Evolutionary conservation across 202 grass and related monocot genomes (phyloP), one percentile per base, ranked within the genome.

Genomic region (Carex arenaria): DNA sequence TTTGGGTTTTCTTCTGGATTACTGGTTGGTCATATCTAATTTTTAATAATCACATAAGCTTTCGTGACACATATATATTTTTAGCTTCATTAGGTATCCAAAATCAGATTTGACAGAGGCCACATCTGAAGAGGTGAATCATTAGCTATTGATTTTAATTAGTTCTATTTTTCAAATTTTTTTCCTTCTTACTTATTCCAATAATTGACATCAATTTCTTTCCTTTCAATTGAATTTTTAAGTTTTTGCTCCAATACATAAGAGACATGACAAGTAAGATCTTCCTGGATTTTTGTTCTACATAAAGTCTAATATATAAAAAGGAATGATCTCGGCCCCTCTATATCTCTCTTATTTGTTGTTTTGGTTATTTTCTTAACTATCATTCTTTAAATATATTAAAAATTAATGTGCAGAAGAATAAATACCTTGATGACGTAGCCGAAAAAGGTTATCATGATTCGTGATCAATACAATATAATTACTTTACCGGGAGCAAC

Each of bases 121-220:
- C 70, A 52, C 70, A 73, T 73, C 42, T 26, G 70, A 53, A 53
- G 45, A 73, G 70, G 70, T 73, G 70, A 40, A 22, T 47, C 68
- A 47, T 47, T 47, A 10, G 11, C 10, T 47, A 10, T 10, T 47
- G 45, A 47, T 47, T 10, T 10, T 47, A 10, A 6, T 62, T 32
- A 32, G 1, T 32, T 20, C 18, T 61, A 19, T 61, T 22, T 61
- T 69, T 43, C n/a, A n/a, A 3, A 43, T 8, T 10, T 19, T 69
- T 67, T 38, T 19, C 17, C 36, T 10, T 73, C 11, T 51, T 30
- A 6, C 70, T 15, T 28, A 20, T 15, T 28, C n/a, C n/a, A n/a
- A 19, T 23, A 22, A 12, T 12, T 49, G n/a, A 3, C 40, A 23
- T 72, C 17, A 36, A 36, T 20, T 72, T 45, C 18, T 47, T 72